A percentile compares a stretch with the other conserved stretches of the same genome.
phyloP scores from a whole-genome alignment of 2,329 filamentous ascomycete species.

The Pseudocercospora pini-densiflorae region DNA sequence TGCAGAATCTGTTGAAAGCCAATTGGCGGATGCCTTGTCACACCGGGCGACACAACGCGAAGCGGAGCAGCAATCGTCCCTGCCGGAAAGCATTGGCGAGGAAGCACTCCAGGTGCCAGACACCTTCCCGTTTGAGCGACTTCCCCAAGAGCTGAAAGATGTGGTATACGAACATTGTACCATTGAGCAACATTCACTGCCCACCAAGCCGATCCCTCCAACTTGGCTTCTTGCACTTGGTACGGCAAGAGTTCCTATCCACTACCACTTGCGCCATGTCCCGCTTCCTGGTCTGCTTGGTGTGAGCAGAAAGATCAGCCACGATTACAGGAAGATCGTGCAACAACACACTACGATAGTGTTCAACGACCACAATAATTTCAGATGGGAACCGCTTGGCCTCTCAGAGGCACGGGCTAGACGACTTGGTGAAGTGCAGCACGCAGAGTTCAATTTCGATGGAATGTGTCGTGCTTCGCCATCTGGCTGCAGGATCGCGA shows the following conservation, averaged over 20 bases:
- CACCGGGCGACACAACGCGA: not conserved
- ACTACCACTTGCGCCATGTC: not conserved
- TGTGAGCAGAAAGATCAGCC: not conserved
- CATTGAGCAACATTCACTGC: not conserved
- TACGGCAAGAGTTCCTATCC: not conserved
- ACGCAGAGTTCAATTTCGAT: conserved; percentile 3
- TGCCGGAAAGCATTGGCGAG: not conserved
- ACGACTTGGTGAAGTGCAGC: not conserved
- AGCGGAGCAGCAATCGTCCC: not conserved
- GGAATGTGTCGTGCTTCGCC: not conserved
- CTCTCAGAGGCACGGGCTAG: not conserved
- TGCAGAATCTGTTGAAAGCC: not conserved
- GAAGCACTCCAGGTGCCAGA: not conserved
- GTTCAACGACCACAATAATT: not conserved
- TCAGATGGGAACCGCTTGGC: not conserved
- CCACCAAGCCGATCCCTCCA: not conserved
- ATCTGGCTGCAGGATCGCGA: not conserved
- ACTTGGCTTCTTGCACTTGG: not conserved
- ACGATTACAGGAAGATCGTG: not conserved
- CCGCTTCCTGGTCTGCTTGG: not conserved
- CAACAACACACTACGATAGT: not conserved
- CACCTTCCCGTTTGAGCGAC: not conserved
- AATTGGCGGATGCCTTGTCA: not conserved
- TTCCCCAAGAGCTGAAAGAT: conserved; percentile 1
- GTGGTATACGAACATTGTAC: not conserved